A percentile compares a stretch with the other conserved stretches of the same genome.
phyloP scores from a whole-genome alignment of 2,329 filamentous ascomycete species.

The Ramularia endophylla region DNA sequence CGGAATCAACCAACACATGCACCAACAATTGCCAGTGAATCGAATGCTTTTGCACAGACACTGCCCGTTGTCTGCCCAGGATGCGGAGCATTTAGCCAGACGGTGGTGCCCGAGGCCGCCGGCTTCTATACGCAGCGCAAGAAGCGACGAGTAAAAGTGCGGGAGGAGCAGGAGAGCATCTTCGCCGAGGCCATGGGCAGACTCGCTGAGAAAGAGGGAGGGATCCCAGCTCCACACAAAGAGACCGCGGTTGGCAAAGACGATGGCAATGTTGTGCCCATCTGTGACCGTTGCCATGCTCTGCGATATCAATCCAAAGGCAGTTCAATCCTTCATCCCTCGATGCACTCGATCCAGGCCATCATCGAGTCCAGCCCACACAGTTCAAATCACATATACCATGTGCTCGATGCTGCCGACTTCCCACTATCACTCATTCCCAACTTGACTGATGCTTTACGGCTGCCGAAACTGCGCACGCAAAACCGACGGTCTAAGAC shows the following conservation, averaged over 20 bases:
- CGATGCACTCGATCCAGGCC: slow-evolving; percentile 70
- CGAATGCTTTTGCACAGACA: slow-evolving; percentile 11
- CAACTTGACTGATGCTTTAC: slow-evolving; percentile 63
- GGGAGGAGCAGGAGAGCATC: slow-evolving; percentile 32
- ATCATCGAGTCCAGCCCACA: slow-evolving; percentile 86
- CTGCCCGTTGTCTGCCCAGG: slow-evolving; percentile 48
- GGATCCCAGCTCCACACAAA: not conserved
- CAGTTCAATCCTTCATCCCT: slow-evolving; percentile 70
- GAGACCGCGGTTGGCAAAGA: not conserved
- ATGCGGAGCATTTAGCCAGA: slow-evolving; percentile 57
- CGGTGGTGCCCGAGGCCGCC: slow-evolving; percentile 47
- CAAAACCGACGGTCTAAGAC: slow-evolving; percentile 71
- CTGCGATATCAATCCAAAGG: slow-evolving; percentile 70
- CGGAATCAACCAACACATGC: too few relatives aligned
- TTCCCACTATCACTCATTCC: slow-evolving; percentile 92
- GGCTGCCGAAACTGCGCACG: slow-evolving; percentile 67
- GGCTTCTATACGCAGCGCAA: slow-evolving; percentile 52
- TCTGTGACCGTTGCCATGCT: slow-evolving; percentile 85
- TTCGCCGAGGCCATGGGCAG: slow-evolving; percentile 26
- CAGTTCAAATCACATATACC: slow-evolving; percentile 90
- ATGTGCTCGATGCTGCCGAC: slow-evolving; percentile 90
- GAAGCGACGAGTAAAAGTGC: slow-evolving; percentile 32
- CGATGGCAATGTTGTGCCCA: slow-evolving; percentile 5
- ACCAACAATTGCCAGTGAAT: not conserved
- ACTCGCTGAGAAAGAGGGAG: slow-evolving; percentile 4